Conservation (phyloP, 1,139 yeast genomes). For the Yamadazyma trypodendri region DNA sequence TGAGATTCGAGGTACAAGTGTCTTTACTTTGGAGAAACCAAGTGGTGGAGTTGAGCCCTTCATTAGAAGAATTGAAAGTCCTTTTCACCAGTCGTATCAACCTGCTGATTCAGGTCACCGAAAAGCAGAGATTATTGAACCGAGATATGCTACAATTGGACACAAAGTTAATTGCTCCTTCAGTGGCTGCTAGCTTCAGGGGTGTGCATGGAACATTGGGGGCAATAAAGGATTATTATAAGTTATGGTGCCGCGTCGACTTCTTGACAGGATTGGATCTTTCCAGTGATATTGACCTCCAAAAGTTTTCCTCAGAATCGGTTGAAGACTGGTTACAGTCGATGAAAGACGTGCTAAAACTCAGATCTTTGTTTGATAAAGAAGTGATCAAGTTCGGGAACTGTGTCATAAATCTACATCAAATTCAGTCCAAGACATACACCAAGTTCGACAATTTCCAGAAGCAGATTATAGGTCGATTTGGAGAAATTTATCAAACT, state of each 20-base stretch:
- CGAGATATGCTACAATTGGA: background rate
- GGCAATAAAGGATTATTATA: slow-evolving; percentile 34
- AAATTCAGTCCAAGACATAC: slow-evolving; percentile 54
- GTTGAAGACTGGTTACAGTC: slow-evolving; percentile 49
- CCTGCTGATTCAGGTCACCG: slow-evolving; percentile 14
- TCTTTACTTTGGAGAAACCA: slow-evolving; percentile 44
- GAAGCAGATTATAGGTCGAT: slow-evolving; percentile 41
- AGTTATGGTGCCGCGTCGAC: slow-evolving; percentile 58
- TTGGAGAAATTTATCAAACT: slow-evolving; percentile 23
- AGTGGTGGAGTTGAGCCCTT: slow-evolving; percentile 37
- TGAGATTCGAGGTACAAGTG: slow-evolving; percentile 21
- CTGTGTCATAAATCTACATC: slow-evolving; percentile 44
- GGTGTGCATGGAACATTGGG: slow-evolving; percentile 21
- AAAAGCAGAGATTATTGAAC: slow-evolving; percentile 13
- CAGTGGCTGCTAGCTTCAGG: slow-evolving; percentile 9
- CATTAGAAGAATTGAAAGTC: slow-evolving; percentile 23
- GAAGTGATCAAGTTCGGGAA: slow-evolving; percentile 42
- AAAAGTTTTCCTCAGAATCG: slow-evolving; percentile 24
- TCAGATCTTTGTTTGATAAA: slow-evolving; percentile 53
- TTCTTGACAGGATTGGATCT: slow-evolving; percentile 54
- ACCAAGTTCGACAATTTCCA: slow-evolving; percentile 63
- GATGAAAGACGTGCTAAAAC: slow-evolving; percentile 43
- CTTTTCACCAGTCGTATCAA: slow-evolving; percentile 14
- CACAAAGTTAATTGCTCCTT: background rate
- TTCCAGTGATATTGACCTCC: slow-evolving; percentile 20